phyloP scores from a whole-genome alignment of 805 yeast genomes.

The Candida khao-thaluensis region DNA sequence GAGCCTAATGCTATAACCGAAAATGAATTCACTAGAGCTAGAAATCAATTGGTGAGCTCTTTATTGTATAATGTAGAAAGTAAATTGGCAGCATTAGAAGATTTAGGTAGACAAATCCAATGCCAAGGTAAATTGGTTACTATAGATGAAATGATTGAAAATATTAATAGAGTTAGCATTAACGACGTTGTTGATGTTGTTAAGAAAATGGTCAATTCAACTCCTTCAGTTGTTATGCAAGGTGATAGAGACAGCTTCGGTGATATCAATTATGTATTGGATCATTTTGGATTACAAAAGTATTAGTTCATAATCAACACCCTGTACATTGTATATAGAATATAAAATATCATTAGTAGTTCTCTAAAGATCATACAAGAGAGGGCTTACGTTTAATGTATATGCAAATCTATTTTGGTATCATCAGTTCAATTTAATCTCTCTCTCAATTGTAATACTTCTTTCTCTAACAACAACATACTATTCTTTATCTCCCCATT shows the following conservation, averaged over 20 bases:
- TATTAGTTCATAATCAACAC: not conserved
- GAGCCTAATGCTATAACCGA: slow-evolving; percentile 53
- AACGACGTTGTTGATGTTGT: slow-evolving; percentile 75
- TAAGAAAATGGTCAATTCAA: slow-evolving; percentile 68
- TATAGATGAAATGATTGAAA: slow-evolving; percentile 75
- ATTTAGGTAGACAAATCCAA: slow-evolving; percentile 91
- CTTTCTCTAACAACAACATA: slow-evolving; percentile 52
- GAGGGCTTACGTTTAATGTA: too few species aligned
- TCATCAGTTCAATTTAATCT: slow-evolving; percentile 14
- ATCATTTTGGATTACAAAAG: slow-evolving; percentile 54
- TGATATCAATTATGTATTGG: slow-evolving; percentile 66
- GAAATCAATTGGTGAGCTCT: slow-evolving; percentile 85
- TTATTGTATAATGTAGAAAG: slow-evolving; percentile 91
- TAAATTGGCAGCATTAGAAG: slow-evolving; percentile 91
- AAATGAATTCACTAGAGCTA: slow-evolving; percentile 82
- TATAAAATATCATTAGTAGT: slow-evolving; percentile 1
- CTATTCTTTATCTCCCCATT: slow-evolving; percentile 54
- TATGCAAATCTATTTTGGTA: slow-evolving; percentile 10
- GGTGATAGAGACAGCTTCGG: slow-evolving; percentile 87
- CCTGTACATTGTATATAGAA: slow-evolving; percentile 5
- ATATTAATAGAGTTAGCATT: slow-evolving; percentile 66
- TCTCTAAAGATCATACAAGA: too few species aligned
- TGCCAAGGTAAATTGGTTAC: slow-evolving; percentile 74
- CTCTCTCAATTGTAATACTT: slow-evolving; percentile 53
- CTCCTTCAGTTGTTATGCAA: slow-evolving; percentile 86